Evolutionary conservation across 78 protist species (phyloP), one percentile per base, ranked within the genome.

Genomic region (Cavenderia fasciculata): DNA sequence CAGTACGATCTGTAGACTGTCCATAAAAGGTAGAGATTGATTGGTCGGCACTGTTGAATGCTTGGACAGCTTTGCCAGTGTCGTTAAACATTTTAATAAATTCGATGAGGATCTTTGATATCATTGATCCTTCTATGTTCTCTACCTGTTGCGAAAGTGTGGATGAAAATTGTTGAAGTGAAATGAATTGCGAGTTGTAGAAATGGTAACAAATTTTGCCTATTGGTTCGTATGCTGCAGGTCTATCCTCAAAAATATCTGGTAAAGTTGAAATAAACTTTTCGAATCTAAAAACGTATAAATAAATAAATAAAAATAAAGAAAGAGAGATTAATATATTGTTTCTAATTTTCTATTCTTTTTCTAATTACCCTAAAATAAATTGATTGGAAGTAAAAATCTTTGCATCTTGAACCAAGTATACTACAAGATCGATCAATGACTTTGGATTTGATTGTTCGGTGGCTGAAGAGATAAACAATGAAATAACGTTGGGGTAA

Each of bases 181-280:
- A 33, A 1, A 79, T 18, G 1, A 79, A 23, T 29, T 49, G 25
- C 18, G 23, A 31, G 1, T 2, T 19, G 29, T 61, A 59, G 12
- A 52, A 56, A 29, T 21, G 23, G 54, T 52, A 68, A n/a, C 41
- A 51, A 16, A 68, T 8, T 23, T 38, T 29, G 11, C 70, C 90
- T 21, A 68, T 23, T 19, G 66, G n/a, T 31, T 82, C 61, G 16
- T 14, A 68, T 23, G 90, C 90, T 4, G 61, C 33, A 68, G 90
- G 90, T 66, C 90, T 71, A 57, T 82, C 90, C 54, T 82, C 90
- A 59, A 61, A 82, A 18, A 82, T 16, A 31, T 82, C 90, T n/a
- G 54, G 61, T 19, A 68, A 44, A 16, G 78, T 27, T 4, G 41
- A 16, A 51, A 51, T 5, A 46, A 82, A 82, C 51, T 40, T 29